Evolutionary conservation across 2,329 filamentous ascomycete species (phyloP), one percentile per base, ranked within the genome.

Genomic region (Colletotrichum sp.): DNA sequence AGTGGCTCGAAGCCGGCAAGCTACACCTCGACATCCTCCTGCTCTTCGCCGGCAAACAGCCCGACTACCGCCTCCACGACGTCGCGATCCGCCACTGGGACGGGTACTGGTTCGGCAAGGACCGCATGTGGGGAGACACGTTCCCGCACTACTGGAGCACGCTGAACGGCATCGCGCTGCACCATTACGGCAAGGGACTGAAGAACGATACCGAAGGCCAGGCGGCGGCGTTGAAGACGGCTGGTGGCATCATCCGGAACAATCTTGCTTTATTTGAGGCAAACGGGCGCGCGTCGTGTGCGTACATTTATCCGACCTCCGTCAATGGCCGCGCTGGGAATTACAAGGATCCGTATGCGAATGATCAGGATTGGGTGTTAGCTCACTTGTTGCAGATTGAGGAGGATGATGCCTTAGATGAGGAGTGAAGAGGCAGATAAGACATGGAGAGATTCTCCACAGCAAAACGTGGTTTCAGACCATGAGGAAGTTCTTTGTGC

Each of bases 1-100:
- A 84, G 4, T 80, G 80, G 48, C 84, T 89, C 30, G 80, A 85
- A 10, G 72, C 75, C 8, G 64, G 48, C 6, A 59, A 44, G 6
- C n/a, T 63, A n/a, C 75, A 77, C 24, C 32, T 76, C 3, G 64
- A 77, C 2, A 68, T 52, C 3, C 44, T 76, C n/a, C 52, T 76
- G 0, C 39, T 30, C 5, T 76, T 76, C 36, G 68, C 52, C 1
- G 75, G 75, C 5, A 76, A 77, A 16, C 72, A 76, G 8, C 75
- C 73, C 12, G 68, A 77, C 16, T 76, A 73, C 28, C 59, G 73
- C 9, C 44, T 77, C 8, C 68, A 77, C 13, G 72, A 75, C 10
- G n/a, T 76, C 10, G 32, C 75, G 8, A 70, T 77, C 30, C 65
- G 75, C 0, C 73, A 76, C 65, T 77, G 75, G 73, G 75, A 76